A percentile compares a stretch with the other conserved stretches of the same genome.
phyloP scores from a whole-genome alignment of 208 protist genomes.

The Leishmania braziliensis region DNA sequence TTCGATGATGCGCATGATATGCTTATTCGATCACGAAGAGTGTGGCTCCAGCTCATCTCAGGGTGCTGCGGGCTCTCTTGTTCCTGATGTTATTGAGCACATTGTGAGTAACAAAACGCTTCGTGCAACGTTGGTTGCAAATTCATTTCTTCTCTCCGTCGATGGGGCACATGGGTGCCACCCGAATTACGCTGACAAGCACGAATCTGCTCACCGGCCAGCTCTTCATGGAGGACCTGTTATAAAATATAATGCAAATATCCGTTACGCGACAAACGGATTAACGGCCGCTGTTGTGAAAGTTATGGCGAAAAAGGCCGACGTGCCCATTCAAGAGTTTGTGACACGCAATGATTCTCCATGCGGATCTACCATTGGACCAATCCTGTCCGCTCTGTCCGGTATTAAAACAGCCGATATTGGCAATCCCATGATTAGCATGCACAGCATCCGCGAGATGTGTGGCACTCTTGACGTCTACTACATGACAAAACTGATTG shows the following conservation, averaged over 20 bases:
- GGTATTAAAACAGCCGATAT: conserved; percentile 97
- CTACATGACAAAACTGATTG: conserved; percentile 84
- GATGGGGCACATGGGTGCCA: conserved; percentile 97
- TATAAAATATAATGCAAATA: conserved; percentile 97
- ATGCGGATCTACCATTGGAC: conserved; percentile 97
- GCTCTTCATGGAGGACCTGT: conserved; percentile 92
- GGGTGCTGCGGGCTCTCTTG: conserved; percentile 76
- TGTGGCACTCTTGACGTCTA: conserved; percentile 93
- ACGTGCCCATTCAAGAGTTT: conserved; percentile 91
- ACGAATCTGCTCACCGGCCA: conserved; percentile 92
- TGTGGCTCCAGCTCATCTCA: conserved; percentile 79
- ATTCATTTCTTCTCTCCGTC: conserved; percentile 94
- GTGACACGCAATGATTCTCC: conserved; percentile 96
- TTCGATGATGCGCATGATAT: conserved; percentile 84
- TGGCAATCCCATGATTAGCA: conserved; percentile 95
- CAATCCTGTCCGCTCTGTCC: conserved; percentile 91
- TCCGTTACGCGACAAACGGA: conserved; percentile 95
- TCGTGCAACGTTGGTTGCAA: conserved; percentile 72
- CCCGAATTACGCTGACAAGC: conserved; percentile 96
- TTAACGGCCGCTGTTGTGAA: conserved; percentile 88
- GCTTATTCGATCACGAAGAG: conserved; percentile 92
- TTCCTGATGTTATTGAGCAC: conserved; percentile 82
- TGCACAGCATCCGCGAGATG: conserved; percentile 98
- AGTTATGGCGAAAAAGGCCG: conserved; percentile 64
- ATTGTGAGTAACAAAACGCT: conserved; percentile 43